Conservation (phyloP, 768 basidiomycete genomes). For the Boletellus emodensis region DNA sequence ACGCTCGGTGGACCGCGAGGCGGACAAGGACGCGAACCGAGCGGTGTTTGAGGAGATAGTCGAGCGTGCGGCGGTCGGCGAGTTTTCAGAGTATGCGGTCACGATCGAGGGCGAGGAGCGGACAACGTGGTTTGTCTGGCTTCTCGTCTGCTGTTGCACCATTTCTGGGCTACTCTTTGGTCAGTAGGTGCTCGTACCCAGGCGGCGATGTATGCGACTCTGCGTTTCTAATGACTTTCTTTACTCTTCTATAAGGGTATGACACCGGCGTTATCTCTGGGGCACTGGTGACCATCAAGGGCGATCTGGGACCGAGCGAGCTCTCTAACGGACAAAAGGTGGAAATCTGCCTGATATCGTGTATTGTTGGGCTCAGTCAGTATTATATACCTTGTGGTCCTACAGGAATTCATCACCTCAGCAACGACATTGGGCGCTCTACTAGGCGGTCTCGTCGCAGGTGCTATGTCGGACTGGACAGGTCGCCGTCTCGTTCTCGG, state of each 20-base stretch:
- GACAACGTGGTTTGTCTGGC: constrained; percentile 73
- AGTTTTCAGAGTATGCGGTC: constrained; percentile 56
- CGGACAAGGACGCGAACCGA: background rate
- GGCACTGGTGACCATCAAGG: constrained; percentile 69
- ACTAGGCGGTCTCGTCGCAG: constrained; percentile 67
- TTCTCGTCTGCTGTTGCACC: constrained; percentile 69
- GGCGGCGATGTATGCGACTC: too few species aligned
- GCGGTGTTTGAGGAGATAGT: constrained; percentile 15
- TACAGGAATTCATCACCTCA: constrained; percentile 75
- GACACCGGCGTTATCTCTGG: constrained; percentile 82
- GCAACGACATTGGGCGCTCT: constrained; percentile 76
- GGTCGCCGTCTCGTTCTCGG: constrained; percentile 64
- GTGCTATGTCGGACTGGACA: constrained; percentile 65
- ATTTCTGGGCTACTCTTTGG: constrained; percentile 77
- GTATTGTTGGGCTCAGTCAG: background rate
- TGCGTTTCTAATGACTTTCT: background rate
- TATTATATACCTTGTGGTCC: background rate
- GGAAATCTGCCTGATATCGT: background rate
- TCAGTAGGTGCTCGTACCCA: constrained; percentile 27
- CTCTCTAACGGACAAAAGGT: constrained; percentile 67
- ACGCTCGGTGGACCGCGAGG: background rate
- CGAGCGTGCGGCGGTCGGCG: constrained; percentile 31
- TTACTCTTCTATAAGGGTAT: constrained; percentile 47
- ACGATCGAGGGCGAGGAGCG: constrained; percentile 62
- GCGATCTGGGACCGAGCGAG: constrained; percentile 54